Base-by-base conservation (phyloP, 805 yeast species). In the Candida insectalens region DNA sequence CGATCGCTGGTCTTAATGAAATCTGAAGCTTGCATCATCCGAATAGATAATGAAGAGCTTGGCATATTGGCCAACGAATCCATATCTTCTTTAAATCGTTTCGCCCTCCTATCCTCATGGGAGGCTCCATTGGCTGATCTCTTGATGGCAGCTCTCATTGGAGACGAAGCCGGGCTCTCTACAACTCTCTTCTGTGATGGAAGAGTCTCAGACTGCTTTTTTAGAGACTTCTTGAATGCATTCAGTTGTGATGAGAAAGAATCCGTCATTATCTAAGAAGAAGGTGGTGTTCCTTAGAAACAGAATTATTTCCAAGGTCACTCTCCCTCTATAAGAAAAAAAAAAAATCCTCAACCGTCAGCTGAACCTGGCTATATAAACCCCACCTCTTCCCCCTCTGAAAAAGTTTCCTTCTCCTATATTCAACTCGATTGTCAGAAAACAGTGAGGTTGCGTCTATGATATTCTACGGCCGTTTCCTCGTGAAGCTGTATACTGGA, bases 1-100 rank as follows among this genome's bases (percentile, higher is more conserved):
- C 67, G 57, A 43, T 83, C 94, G 36, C 74, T 67, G 32, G 60
- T 43, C 50, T 85, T 88, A 40, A 92, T 77, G 52, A 76, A 83
- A 52, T 92, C 97, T 14, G 92, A 92, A 2, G 97, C 96, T 52
- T 87, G 73, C 49, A 84, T 78, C 35, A 92, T 66, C 53, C 85
- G 84, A 4, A 96, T 88, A 4, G 95, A 83, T 19, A 44, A 29
- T 33, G 39, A 38, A 22, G 36, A 33, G 10, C 27, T 27, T n/a
- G 29, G 20, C 4, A 16, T 16, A 20, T 15, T 20, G 8, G 27
- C 7, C 8, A 14, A 9, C 13, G 27, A 20, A 27, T 33, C 31
- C 4, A 20, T 10, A 12, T 12, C 12, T 7, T 21, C 17, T 19
- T 5, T 8, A 6, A 21, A 13, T 36, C 33, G 36, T 27, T 19